Percentiles rank a stretch among this genome's conserved stretches.
These are phyloP conservation scores for Ilyonectria destructans DNA, from an alignment of 2,329 filamentous ascomycete species.

Conservation along the genomic window DNA sequence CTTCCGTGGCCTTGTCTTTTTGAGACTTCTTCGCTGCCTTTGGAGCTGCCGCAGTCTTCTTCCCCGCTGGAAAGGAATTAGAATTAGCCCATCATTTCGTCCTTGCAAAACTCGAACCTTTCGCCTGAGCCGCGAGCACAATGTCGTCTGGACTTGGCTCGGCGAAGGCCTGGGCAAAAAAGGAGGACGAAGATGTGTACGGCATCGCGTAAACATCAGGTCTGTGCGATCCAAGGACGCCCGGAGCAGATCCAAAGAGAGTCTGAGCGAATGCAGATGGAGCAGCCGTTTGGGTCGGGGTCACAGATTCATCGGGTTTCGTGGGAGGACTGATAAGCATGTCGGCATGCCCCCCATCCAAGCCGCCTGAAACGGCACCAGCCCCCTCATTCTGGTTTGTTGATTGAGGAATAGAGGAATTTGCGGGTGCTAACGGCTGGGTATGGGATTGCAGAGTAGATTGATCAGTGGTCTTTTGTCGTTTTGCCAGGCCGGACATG, in stretches of 20 bases:
- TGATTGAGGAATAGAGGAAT: not conserved
- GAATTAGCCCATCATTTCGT: conserved; percentile 67
- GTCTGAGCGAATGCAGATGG: conserved; percentile 73
- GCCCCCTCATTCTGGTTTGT: not conserved
- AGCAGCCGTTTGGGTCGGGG: conserved; percentile 33
- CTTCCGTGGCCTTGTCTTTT: conserved; percentile 54
- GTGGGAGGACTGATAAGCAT: not conserved
- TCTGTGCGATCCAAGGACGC: conserved; percentile 46
- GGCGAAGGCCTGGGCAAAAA: conserved; percentile 78
- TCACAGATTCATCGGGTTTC: conserved; percentile 7
- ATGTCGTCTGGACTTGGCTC: conserved; percentile 93
- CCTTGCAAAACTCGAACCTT: conserved; percentile 81
- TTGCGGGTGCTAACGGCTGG: conserved; percentile 9
- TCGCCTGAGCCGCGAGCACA: conserved; percentile 88
- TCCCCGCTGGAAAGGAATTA: conserved; percentile 70
- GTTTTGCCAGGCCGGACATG: conserved; percentile 41
- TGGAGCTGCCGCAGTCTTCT: conserved; percentile 61
- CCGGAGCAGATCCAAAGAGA: conserved; percentile 64
- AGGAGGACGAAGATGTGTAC: conserved; percentile 66
- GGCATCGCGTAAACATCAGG: conserved; percentile 62
- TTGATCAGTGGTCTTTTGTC: conserved; percentile 39
- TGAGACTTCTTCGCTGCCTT: conserved; percentile 59
- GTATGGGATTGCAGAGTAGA: conserved; percentile 15
- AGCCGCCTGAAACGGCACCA: not conserved
- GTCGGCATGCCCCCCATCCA: not conserved